phyloP scores from a whole-genome alignment of 345 rosid species.

The Cardamine resedifolia region DNA sequence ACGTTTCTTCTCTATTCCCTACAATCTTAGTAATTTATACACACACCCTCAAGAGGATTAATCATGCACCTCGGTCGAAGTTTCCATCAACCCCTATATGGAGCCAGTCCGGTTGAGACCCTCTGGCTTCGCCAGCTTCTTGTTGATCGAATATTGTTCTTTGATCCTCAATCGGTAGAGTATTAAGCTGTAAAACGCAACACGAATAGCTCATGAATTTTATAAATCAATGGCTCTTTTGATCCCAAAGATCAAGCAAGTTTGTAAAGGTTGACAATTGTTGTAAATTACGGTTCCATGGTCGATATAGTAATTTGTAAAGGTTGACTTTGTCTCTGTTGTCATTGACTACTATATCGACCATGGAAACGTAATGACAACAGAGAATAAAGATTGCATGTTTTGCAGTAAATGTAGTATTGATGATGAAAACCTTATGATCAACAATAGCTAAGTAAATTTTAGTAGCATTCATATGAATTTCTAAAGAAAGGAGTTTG shows the following conservation, averaged over 20 bases:
- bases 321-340: no score
- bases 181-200: conserved; percentile 41
- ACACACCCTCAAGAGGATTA: background rate
- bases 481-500: background rate
- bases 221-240: background rate
- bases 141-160: conserved; percentile 59
- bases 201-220: background rate
- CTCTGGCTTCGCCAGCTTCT: conserved; percentile 51
- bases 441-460: background rate
- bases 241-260: background rate
- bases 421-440: background rate
- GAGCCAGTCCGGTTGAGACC: conserved; percentile 64
- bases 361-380: background rate
- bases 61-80: conserved; percentile 40
- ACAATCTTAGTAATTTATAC: background rate
- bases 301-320: no score
- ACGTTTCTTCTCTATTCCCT: background rate
- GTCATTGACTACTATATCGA: background rate
- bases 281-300: no score
- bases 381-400: background rate
- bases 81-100: conserved; percentile 66
- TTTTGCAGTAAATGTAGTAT: background rate
- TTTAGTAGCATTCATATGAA: background rate
- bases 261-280: background rate
- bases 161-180: conserved; percentile 50